Conservation (phyloP, 495 filamentous ascomycete species). For the Schizothecium vesticola region DNA sequence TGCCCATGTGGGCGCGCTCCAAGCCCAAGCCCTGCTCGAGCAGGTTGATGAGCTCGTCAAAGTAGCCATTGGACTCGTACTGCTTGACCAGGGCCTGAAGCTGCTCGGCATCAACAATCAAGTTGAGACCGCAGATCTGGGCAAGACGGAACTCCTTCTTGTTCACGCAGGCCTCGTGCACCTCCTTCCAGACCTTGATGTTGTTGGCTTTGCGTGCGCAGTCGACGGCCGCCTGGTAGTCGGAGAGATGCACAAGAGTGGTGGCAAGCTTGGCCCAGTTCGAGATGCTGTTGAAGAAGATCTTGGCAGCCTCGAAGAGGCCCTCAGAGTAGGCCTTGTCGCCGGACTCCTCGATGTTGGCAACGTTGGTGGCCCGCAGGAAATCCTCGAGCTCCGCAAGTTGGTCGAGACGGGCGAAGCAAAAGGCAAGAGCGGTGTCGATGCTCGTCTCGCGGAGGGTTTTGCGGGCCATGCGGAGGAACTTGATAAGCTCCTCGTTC, state of each 20-base stretch:
- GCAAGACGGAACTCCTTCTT: constrained; percentile 99
- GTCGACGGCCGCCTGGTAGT: constrained; percentile 97
- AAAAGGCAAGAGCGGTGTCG: constrained; percentile 90
- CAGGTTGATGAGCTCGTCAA: constrained; percentile 92
- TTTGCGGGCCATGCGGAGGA: constrained; percentile 93
- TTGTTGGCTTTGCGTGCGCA: constrained; percentile 99
- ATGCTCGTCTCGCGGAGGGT: constrained; percentile 90
- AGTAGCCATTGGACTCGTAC: constrained; percentile 96
- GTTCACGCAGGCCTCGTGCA: constrained; percentile 90
- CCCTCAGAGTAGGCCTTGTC: constrained; percentile 97
- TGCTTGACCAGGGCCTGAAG: constrained; percentile 88
- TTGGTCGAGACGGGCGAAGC: constrained; percentile 85
- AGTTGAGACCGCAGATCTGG: constrained; percentile 97
- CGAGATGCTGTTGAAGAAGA: constrained; percentile 96
- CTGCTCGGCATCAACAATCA: constrained; percentile 98
- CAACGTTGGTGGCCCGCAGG: constrained; percentile 87
- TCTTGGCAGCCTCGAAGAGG: constrained; percentile 94
- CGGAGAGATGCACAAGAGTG: constrained; percentile 89
- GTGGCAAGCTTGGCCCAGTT: constrained; percentile 99
- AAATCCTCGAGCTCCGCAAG: constrained; percentile 95
- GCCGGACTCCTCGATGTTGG: constrained; percentile 90
- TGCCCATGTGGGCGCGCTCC: constrained; percentile 75
- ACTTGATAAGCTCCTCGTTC: constrained; percentile 97
- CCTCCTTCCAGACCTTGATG: constrained; percentile 99
- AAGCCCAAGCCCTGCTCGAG: constrained; percentile 94